phyloP scores from a whole-genome alignment of 1,284 basidiomycete genomes.

The Apiotrichum brassicae region DNA sequence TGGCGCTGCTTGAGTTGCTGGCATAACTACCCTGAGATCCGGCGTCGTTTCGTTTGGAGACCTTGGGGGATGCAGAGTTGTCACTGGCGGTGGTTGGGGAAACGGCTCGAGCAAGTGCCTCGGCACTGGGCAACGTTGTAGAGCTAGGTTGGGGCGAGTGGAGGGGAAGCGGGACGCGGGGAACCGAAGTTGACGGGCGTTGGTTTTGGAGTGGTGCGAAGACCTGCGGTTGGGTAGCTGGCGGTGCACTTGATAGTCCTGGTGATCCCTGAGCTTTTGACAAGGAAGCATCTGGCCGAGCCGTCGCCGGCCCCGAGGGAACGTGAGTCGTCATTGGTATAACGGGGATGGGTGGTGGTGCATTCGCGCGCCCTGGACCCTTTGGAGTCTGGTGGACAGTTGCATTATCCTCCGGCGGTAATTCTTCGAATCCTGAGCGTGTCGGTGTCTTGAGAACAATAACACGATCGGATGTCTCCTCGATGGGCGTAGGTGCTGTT shows the following conservation, averaged over 20 bases:
- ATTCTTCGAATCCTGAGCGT: not conserved
- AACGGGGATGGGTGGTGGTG: not conserved
- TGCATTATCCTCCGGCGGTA: not conserved
- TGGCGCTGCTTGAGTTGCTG: not conserved
- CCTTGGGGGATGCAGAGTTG: not conserved
- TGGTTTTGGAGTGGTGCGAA: too few species aligned
- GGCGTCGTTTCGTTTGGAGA: too few species aligned
- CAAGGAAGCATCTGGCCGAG: not conserved
- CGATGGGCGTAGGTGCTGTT: not conserved
- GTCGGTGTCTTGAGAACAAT: conserved; percentile 1
- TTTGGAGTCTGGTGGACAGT: conserved; percentile 1
- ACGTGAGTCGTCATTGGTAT: not conserved
- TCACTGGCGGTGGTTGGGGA: not conserved
- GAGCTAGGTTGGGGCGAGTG: not conserved
- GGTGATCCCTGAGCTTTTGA: too few species aligned
- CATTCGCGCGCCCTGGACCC: not conserved
- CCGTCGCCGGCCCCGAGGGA: not conserved
- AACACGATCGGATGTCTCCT: not conserved
- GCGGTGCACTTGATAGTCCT: too few species aligned
- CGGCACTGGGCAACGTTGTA: not conserved
- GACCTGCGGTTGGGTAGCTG: too few species aligned
- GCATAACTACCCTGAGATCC: too few species aligned
- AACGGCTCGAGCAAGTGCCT: not conserved
- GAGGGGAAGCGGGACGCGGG: too few species aligned
- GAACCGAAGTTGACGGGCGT: too few species aligned